A percentile compares a stretch with the other conserved stretches of the same genome.
These are phyloP conservation scores for Eudorina sp. DNA, from an alignment of 139 green algal species.

Conservation along the genomic window DNA sequence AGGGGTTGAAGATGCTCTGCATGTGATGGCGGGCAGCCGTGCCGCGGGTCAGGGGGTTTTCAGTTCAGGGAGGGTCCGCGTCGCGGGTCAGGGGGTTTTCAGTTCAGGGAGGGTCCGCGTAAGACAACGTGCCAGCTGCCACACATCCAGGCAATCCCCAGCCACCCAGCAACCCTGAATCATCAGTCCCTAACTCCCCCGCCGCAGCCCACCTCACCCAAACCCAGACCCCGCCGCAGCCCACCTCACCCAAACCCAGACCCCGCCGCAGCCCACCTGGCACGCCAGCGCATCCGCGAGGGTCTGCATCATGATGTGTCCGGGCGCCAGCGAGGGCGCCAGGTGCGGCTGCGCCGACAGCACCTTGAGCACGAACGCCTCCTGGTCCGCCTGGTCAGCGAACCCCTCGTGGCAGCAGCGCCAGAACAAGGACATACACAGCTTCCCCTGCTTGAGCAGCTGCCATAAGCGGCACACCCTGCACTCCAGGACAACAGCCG, in stretches of 20 bases:
- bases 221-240: no score
- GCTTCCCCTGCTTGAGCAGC: background rate
- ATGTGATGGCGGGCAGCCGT: background rate
- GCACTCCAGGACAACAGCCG: background rate
- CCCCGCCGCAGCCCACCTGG: conserved; percentile 39
- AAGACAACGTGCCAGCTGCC: no score
- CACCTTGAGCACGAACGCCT: conserved; percentile 1
- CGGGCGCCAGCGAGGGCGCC: conserved; percentile 22
- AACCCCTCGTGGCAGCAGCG: background rate
- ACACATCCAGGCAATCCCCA: no score
- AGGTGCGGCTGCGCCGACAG: conserved; percentile 34
- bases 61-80: no score
- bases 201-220: no score
- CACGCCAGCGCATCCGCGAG: conserved; percentile 43
- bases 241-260: no score
- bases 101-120: no score
- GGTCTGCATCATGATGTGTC: conserved; percentile 35
- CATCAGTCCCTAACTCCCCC: no score
- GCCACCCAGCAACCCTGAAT: no score
- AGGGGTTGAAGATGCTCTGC: conserved; percentile 53
- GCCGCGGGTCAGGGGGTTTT: no score
- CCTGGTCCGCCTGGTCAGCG: background rate
- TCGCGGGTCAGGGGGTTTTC: no score
- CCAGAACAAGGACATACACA: background rate
- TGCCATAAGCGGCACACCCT: background rate